Conservation (phyloP, 2,329 filamentous ascomycete genomes). For the Thelonectria discophora region DNA sequence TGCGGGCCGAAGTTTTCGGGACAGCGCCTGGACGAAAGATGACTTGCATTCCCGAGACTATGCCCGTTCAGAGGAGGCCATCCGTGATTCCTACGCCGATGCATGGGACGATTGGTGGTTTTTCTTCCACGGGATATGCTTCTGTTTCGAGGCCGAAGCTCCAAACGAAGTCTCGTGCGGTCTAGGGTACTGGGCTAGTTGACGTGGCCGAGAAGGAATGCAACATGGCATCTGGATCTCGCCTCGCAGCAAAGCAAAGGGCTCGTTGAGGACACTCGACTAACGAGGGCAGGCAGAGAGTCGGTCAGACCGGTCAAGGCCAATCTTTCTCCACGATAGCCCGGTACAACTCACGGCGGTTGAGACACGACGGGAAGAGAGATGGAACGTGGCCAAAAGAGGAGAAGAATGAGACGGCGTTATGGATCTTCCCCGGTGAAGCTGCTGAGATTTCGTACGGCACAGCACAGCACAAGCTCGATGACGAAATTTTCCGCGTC, state of each 20-base stretch:
- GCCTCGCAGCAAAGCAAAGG: too few relatives aligned
- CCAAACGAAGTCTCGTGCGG: background rate
- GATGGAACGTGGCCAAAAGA: background rate
- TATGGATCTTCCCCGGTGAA: background rate
- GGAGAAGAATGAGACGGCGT: background rate
- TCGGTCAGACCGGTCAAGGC: conserved; percentile 1
- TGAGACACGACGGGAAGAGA: background rate
- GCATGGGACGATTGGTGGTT: background rate
- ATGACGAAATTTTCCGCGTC: background rate
- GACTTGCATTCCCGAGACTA: conserved; percentile 23
- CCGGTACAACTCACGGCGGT: background rate
- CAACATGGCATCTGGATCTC: too few relatives aligned
- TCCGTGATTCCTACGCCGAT: conserved; percentile 3
- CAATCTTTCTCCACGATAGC: background rate
- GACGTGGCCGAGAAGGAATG: conserved; percentile 9
- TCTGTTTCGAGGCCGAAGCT: background rate
- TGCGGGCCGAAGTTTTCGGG: background rate
- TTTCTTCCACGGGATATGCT: background rate
- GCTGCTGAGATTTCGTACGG: background rate
- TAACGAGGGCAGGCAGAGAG: conserved; percentile 4
- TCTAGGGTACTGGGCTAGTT: conserved; percentile 12
- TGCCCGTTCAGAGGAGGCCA: conserved; percentile 14
- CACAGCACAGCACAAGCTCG: background rate
- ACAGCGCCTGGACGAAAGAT: conserved; percentile 15
- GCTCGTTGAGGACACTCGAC: too few relatives aligned